Percentiles rank a stretch among this genome's conserved stretches.
Conservation (phyloP, 805 yeast genomes). For the Hanseniaspora occidentalis region DNA sequence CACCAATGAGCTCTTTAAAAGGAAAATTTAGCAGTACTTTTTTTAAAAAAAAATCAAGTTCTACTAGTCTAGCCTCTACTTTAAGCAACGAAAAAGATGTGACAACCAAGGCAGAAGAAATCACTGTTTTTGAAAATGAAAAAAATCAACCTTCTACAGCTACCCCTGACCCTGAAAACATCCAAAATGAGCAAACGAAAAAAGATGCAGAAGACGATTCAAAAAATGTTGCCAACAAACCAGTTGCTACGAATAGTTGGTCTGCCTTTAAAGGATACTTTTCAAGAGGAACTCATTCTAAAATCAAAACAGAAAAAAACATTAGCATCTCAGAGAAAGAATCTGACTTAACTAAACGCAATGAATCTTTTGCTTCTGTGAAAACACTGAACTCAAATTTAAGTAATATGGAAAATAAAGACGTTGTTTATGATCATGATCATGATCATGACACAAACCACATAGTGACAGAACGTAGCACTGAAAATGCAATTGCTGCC, state of each 20-base stretch:
- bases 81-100: too few species aligned
- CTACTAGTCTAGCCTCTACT: slow-evolving; percentile 15
- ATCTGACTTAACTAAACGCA: too few species aligned
- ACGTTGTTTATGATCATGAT: neutral
- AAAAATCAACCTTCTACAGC: too few species aligned
- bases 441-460: neutral
- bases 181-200: too few species aligned
- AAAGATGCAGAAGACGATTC: neutral
- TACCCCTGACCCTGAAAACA: too few species aligned
- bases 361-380: too few species aligned
- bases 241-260: neutral
- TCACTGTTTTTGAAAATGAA: too few species aligned
- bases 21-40: slow-evolving; percentile 13
- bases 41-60: slow-evolving; percentile 19
- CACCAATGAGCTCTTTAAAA: slow-evolving; percentile 18
- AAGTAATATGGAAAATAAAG: slow-evolving; percentile 1
- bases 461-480: neutral
- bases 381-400: neutral
- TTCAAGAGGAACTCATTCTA: neutral
- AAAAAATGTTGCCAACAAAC: neutral
- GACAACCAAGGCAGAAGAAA: neutral
- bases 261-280: neutral
- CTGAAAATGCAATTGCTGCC: neutral
- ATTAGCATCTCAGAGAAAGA: neutral
- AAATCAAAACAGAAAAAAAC: neutral